Evolutionary conservation across 768 basidiomycete species (phyloP).

Genomic region (Auriscalpium vulgare): DNA sequence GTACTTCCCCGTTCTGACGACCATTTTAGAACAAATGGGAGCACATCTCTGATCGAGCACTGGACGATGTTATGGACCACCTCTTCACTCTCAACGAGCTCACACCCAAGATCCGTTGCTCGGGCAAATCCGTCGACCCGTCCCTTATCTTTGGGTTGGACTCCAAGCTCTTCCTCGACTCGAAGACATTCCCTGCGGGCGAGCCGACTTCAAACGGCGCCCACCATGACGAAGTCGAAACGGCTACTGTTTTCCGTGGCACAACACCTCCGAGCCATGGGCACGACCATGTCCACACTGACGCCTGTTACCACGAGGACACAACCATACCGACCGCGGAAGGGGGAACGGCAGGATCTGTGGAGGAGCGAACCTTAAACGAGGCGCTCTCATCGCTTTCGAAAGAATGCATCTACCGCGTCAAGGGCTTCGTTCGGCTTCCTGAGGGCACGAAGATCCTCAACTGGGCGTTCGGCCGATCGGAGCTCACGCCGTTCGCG

Average conservation of each 20-base stretch:
- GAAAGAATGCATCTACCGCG: constrained; percentile 69
- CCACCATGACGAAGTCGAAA: constrained; percentile 86
- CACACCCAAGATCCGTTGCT: constrained; percentile 77
- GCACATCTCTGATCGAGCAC: constrained; percentile 63
- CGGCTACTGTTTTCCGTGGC: constrained; percentile 53
- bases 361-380: constrained; percentile 33
- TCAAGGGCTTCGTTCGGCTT: constrained; percentile 80
- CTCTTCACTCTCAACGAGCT: constrained; percentile 83
- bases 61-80: constrained; percentile 82
- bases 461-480: constrained; percentile 93
- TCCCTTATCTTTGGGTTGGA: constrained; percentile 83
- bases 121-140: constrained; percentile 64
- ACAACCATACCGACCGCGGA: neutral
- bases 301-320: neutral
- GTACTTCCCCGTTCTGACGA: neutral
- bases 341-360: neutral
- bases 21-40: constrained; percentile 80
- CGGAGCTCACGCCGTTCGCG: constrained; percentile 45
- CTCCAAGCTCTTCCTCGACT: constrained; percentile 58
- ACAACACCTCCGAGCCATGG: constrained; percentile 5
- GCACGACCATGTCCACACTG: constrained; percentile 15
- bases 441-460: constrained; percentile 39
- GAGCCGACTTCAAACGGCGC: constrained; percentile 15
- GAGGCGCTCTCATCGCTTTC: constrained; percentile 44
- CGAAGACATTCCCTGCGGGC: neutral